Evolutionary conservation across 371 early-diverging fungal genomes (phyloP).

Genomic region (Actinomucor elegans): DNA sequence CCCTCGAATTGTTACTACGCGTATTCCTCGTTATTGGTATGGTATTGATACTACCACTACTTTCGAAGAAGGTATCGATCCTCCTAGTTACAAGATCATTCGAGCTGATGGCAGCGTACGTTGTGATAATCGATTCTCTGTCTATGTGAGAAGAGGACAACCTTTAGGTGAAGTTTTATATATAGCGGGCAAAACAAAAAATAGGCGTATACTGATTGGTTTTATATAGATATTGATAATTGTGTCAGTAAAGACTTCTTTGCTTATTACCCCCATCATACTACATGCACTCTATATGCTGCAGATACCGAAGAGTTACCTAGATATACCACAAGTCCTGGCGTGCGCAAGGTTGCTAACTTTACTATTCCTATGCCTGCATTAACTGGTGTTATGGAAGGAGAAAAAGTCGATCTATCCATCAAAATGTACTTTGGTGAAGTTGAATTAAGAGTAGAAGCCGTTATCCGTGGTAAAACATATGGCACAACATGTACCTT

Average conservation of each 20-base stretch:
- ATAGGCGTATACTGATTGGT: too few species aligned
- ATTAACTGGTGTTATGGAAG: slow-evolving; percentile 52
- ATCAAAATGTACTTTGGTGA: slow-evolving; percentile 47
- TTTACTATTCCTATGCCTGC: slow-evolving; percentile 56
- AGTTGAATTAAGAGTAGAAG: slow-evolving; percentile 51
- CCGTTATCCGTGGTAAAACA: slow-evolving; percentile 51
- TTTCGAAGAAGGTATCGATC: slow-evolving; percentile 55
- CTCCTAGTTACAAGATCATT: slow-evolving; percentile 47
- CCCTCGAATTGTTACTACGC: slow-evolving; percentile 51
- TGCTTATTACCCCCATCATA: slow-evolving; percentile 52
- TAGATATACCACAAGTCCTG: slow-evolving; percentile 48
- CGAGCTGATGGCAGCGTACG: slow-evolving; percentile 52
- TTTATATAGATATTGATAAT: slow-evolving; percentile 30
- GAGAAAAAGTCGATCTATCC: slow-evolving; percentile 48
- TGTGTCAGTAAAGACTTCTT: slow-evolving; percentile 39
- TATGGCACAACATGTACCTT: slow-evolving; percentile 52
- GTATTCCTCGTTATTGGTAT: slow-evolving; percentile 64
- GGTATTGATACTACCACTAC: slow-evolving; percentile 62
- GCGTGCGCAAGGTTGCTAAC: slow-evolving; percentile 52
- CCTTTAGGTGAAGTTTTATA: slow-evolving; percentile 39
- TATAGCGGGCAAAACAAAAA: too few species aligned
- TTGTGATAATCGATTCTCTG: slow-evolving; percentile 50
- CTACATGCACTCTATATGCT: slow-evolving; percentile 51
- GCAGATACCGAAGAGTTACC: slow-evolving; percentile 54
- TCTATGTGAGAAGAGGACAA: slow-evolving; percentile 46